Evolutionary conservation across 2,329 filamentous ascomycete species (phyloP).

Genomic region (Microdochium trichocladiopsis): DNA sequence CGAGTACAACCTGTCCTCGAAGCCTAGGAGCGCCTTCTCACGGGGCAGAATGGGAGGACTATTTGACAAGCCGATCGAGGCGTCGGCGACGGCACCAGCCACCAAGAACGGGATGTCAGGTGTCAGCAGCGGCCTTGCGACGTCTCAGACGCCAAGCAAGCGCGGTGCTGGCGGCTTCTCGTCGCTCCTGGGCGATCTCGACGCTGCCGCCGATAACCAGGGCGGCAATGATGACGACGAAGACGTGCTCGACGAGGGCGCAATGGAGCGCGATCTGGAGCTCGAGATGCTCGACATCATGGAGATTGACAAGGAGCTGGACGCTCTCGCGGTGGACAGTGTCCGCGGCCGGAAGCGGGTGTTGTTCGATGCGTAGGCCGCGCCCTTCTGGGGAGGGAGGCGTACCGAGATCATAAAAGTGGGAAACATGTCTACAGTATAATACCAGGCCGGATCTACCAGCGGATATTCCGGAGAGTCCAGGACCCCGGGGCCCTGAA

Average conservation of each 20-base stretch:
- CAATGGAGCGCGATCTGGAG: constrained; percentile 46
- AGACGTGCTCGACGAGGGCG: constrained; percentile 33
- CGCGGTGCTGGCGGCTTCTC: constrained; percentile 31
- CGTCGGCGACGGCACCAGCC: constrained; percentile 1
- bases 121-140: constrained; percentile 13
- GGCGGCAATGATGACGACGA: constrained; percentile 30
- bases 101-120: constrained; percentile 15
- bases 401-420: constrained; percentile 8
- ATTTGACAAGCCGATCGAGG: constrained; percentile 7
- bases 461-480: too few relatives aligned
- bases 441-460: too few relatives aligned
- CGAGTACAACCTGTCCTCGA: constrained; percentile 39
- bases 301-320: constrained; percentile 55
- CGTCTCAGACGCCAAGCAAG: constrained; percentile 12
- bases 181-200: constrained; percentile 40
- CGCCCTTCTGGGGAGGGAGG: too few relatives aligned
- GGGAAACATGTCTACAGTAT: neutral
- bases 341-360: constrained; percentile 42
- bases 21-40: constrained; percentile 10
- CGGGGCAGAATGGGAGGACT: constrained; percentile 7
- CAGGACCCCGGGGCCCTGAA: too few relatives aligned
- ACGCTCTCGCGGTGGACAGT: constrained; percentile 43
- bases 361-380: constrained; percentile 43
- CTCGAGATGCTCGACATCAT: constrained; percentile 58
- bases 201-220: constrained; percentile 43